These are phyloP conservation scores for Coriaria nepalensis DNA, from an alignment of 306 rosid species.

Conservation along the genomic window DNA sequence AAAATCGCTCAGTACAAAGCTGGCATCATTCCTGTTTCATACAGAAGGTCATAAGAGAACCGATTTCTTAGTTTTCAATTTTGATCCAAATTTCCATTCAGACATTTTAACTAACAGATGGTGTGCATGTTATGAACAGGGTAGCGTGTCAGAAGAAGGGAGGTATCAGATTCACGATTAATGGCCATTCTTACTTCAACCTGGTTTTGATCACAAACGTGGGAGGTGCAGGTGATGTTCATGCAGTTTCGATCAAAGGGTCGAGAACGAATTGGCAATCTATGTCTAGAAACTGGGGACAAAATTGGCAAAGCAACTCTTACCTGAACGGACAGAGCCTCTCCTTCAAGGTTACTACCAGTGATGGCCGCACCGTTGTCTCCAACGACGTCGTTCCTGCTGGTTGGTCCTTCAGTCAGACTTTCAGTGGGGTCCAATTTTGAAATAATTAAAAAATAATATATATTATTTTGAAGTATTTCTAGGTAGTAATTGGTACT, in stretches of 20 bases:
- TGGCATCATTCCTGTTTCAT: constrained; percentile 61
- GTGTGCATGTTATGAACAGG: constrained; percentile 16
- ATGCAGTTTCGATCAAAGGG: constrained; percentile 58
- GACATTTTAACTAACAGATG: no score
- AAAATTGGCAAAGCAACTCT: constrained; percentile 73
- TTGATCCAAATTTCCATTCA: no score
- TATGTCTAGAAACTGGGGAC: constrained; percentile 83
- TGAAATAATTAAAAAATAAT: background rate
- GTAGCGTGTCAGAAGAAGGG: constrained; percentile 58
- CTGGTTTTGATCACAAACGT: constrained; percentile 63
- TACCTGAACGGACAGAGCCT: constrained; percentile 59
- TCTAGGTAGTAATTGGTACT: background rate
- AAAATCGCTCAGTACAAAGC: constrained; percentile 54
- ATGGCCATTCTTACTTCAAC: constrained; percentile 67
- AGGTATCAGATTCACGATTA: constrained; percentile 74
- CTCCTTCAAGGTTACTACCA: constrained; percentile 51
- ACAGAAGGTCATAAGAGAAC: constrained; percentile 35
- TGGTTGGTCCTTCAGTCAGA: constrained; percentile 68
- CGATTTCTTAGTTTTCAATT: no score
- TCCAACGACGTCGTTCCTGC: constrained; percentile 39
- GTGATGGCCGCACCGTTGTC: constrained; percentile 46
- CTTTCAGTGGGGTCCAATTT: constrained; percentile 48
- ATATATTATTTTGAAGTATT: no score
- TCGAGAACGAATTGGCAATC: constrained; percentile 56
- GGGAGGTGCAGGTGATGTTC: constrained; percentile 74